These are phyloP conservation scores for Rhizophlyctis rosea DNA, from an alignment of 192 early-diverging fungal genomes.

Conservation along the genomic window DNA sequence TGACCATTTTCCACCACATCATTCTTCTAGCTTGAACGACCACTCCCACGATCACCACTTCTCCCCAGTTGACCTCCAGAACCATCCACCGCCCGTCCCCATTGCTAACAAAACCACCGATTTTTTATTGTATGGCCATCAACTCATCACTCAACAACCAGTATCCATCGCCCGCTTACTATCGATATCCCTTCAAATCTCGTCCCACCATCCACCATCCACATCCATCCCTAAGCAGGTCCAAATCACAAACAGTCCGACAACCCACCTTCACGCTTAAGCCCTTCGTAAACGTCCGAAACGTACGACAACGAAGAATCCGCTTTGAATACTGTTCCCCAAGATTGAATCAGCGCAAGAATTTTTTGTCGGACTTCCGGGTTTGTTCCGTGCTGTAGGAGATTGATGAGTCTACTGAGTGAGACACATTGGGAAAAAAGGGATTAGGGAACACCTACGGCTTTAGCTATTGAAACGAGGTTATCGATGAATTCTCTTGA, in stretches of 20 bases:
- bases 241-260: too few relatives aligned
- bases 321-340: slow-evolving; percentile 78
- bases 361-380: slow-evolving; percentile 74
- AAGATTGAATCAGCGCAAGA: slow-evolving; percentile 79
- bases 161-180: not conserved
- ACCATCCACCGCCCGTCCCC: not conserved
- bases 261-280: slow-evolving; percentile 75
- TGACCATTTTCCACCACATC: too few relatives aligned
- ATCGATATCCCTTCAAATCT: not conserved
- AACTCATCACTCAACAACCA: slow-evolving; percentile 5
- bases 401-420: not conserved
- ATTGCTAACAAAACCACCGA: slow-evolving; percentile 5
- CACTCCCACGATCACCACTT: too few relatives aligned
- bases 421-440: not conserved
- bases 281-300: slow-evolving; percentile 70
- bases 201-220: not conserved
- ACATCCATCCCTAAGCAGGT: too few relatives aligned
- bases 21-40: too few relatives aligned
- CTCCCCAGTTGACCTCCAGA: too few relatives aligned
- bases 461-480: slow-evolving; percentile 58
- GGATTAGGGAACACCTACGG: slow-evolving; percentile 38
- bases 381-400: slow-evolving; percentile 43
- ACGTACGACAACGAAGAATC: slow-evolving; percentile 80
- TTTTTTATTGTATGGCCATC: slow-evolving; percentile 9
- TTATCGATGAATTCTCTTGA: slow-evolving; percentile 88